Conservation (phyloP, 257 asterid species). For the Solanum appendiculatum region DNA sequence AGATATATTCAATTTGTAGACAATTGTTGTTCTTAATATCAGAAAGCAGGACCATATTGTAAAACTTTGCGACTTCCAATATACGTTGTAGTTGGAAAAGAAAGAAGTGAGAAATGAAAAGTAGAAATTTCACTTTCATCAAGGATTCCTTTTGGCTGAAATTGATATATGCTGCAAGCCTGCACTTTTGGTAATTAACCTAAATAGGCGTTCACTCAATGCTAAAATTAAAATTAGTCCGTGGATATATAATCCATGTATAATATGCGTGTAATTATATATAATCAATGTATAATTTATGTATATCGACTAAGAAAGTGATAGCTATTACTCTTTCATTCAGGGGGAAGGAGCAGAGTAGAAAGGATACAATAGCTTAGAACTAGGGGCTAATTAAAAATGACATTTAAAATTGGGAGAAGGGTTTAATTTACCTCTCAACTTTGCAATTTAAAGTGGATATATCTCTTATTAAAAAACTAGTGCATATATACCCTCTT, state of each 20-base stretch:
- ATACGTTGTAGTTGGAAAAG: constrained; percentile 8
- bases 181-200: neutral
- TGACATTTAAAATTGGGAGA: too few species aligned
- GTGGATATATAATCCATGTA: neutral
- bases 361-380: too few species aligned
- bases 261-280: neutral
- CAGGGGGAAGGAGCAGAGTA: neutral
- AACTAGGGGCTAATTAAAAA: too few species aligned
- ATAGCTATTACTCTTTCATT: neutral
- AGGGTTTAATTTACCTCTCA: too few species aligned
- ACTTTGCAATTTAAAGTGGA: too few species aligned
- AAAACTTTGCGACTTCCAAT: constrained; percentile 10
- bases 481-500: too few species aligned
- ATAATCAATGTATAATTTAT: neutral
- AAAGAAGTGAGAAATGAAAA: neutral
- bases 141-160: neutral
- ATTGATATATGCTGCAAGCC: too few species aligned
- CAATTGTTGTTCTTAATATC: constrained; percentile 19
- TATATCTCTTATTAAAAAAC: too few species aligned
- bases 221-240: neutral
- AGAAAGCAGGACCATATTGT: constrained; percentile 16
- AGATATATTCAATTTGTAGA: constrained; percentile 14
- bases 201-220: neutral
- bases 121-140: neutral
- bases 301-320: neutral